phyloP scores from a whole-genome alignment of 2,329 filamentous ascomycete genomes.

The Pseudogymnoascus sp. region DNA sequence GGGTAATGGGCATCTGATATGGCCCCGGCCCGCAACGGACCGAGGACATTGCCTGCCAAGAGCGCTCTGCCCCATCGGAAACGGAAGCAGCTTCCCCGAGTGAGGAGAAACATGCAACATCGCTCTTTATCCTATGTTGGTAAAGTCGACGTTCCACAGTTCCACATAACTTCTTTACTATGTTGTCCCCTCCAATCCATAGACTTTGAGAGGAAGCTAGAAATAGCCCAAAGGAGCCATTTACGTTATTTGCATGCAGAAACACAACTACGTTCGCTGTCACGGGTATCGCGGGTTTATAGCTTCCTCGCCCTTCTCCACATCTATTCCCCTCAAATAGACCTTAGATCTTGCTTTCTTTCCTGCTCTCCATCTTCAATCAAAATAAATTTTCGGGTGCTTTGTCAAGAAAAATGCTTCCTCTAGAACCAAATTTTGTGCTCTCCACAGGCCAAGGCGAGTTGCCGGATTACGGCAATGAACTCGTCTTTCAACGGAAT shows the following conservation, averaged over 20 bases:
- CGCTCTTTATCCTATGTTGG: neutral
- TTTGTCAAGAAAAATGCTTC: neutral
- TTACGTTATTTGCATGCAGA: constrained; percentile 6
- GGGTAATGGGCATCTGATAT: neutral
- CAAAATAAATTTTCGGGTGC: neutral
- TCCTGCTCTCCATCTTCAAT: too few species aligned
- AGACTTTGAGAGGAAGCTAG: neutral
- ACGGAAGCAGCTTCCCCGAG: neutral
- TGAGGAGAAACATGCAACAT: neutral
- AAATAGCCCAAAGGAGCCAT: neutral
- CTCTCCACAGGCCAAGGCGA: constrained; percentile 19
- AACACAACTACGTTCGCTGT: neutral
- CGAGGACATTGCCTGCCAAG: neutral
- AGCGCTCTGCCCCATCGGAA: neutral
- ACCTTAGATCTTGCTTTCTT: neutral
- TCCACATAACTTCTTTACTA: neutral
- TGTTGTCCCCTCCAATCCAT: neutral
- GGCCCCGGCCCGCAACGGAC: neutral
- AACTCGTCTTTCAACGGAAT: constrained; percentile 45
- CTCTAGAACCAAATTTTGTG: neutral
- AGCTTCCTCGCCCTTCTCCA: neutral
- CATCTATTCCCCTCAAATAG: neutral
- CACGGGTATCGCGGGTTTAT: neutral
- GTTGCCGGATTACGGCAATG: constrained; percentile 41
- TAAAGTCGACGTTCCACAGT: neutral